A percentile compares a stretch with the other conserved stretches of the same genome.
phyloP scores from a whole-genome alignment of 2,329 filamentous ascomycete species.

The Tolypocladium album region DNA sequence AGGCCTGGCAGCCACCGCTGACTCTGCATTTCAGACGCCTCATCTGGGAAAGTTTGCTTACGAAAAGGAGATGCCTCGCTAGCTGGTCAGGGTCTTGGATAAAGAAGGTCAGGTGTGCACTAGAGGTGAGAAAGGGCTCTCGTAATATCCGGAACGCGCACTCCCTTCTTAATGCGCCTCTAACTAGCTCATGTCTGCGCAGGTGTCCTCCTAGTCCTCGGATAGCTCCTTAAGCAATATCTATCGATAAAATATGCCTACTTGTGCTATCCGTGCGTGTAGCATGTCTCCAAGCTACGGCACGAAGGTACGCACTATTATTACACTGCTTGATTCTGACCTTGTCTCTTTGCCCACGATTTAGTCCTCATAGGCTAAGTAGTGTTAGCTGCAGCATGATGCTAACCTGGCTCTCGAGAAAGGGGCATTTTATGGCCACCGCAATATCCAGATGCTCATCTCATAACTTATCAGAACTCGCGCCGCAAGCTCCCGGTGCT shows the following conservation, averaged over 20 bases:
- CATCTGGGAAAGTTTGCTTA: slow-evolving; percentile 64
- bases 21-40: slow-evolving; percentile 28
- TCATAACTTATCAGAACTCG: no score
- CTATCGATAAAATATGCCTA: slow-evolving; percentile 56
- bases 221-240: slow-evolving; percentile 55
- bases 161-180: background rate
- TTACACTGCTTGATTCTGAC: background rate
- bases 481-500: no score
- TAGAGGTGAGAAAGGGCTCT: slow-evolving; percentile 28
- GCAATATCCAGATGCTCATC: slow-evolving; percentile 86
- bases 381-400: background rate
- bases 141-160: background rate
- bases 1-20: background rate
- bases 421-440: slow-evolving; percentile 90
- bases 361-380: background rate
- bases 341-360: background rate
- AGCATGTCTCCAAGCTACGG: slow-evolving; percentile 74
- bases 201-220: slow-evolving; percentile 52
- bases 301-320: slow-evolving; percentile 44
- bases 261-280: slow-evolving; percentile 63
- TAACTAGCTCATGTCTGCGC: slow-evolving; percentile 6
- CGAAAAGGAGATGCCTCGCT: slow-evolving; percentile 64
- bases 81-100: slow-evolving; percentile 52
- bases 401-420: background rate
- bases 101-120: slow-evolving; percentile 44